Evolutionary conservation across 176 grass and related monocot genomes (phyloP), one percentile per base, ranked within the genome.

Genomic region (Cocos nucifera): DNA sequence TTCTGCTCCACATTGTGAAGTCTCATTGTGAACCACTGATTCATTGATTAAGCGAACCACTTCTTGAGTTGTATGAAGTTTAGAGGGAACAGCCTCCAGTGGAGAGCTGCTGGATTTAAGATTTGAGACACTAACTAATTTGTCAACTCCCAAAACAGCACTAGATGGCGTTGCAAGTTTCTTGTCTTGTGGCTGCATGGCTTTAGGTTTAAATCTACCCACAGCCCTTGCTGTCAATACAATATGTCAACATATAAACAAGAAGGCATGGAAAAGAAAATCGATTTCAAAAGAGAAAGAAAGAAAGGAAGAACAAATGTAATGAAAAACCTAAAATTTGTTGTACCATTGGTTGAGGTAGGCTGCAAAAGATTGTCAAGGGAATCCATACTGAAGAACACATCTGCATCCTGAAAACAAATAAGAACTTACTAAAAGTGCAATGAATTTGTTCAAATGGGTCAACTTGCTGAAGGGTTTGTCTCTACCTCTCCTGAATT

Each of bases 391-490:
- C 35, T 19, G 4, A 64, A 48, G 39, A 20, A 19, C 17, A 23
- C 16, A 64, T 23, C 61, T 64, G 39, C 39, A 64, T 6, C 35
- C 39, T 64, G 39, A 17, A 64, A 50, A 49, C 8, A 64, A 64
- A 25, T 49, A 17, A 64, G 32, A 35, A 9, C 1, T 64, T 17
- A 24, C 39, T 50, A 24, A 49, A 48, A 64, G 39, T 12, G 19
- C 18, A 19, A 21, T 4, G n/a, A 6, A 50, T 10, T 15, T 20
- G 49, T 30, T 12, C 2, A 49, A 63, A 10, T 64, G 30, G 49
- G 15, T 49, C 18, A 50, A 64, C 19, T 16, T 35, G 32, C 8
- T 35, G 32, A 64, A 16, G 19, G 6, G 6, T 50, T 50, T 22
- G 6, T 21, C 8, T 64, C 12, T 50, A 64, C 61, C 61, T 50